Evolutionary conservation across 2,329 filamentous ascomycete species (phyloP).

Genomic region (Harringtonia aguacate): DNA sequence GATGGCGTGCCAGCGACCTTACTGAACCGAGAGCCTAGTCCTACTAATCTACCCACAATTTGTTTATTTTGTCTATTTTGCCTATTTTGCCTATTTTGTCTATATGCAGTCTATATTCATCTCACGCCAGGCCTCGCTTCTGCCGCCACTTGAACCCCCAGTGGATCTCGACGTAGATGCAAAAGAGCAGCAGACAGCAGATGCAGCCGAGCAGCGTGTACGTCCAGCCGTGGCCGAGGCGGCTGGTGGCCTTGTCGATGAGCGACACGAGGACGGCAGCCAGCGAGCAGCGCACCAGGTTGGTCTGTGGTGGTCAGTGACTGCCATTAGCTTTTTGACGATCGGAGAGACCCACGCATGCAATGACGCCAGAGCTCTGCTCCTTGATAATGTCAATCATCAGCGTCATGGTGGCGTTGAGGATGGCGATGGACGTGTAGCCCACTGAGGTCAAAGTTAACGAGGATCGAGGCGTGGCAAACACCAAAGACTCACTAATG

Average conservation of each 20-base stretch:
- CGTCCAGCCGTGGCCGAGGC: conserved; percentile 3
- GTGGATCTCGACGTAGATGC: background rate
- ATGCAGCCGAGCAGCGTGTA: background rate
- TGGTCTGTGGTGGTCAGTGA: conserved; percentile 11
- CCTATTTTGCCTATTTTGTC: too few species aligned
- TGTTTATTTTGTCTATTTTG: too few species aligned
- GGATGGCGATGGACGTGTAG: conserved; percentile 19
- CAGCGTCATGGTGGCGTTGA: conserved; percentile 21
- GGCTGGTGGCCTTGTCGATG: conserved; percentile 16
- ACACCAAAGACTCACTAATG: conserved; percentile 3
- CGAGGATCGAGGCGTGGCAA: background rate
- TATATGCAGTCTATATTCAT: too few species aligned
- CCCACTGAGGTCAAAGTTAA: conserved; percentile 12
- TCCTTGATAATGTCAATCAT: conserved; percentile 20
- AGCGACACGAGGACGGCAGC: conserved; percentile 17
- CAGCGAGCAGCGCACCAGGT: conserved; percentile 18
- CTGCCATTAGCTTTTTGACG: background rate
- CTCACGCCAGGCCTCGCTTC: too few species aligned
- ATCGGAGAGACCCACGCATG: conserved; percentile 12
- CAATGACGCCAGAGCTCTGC: conserved; percentile 18
- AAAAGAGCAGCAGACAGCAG: background rate
- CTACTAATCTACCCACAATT: too few species aligned
- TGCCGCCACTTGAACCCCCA: too few species aligned
- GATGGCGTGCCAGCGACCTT: too few species aligned
- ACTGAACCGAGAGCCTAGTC: too few species aligned